Percentiles rank a stretch among this genome's conserved stretches.
Evolutionary conservation across 306 rosid genomes (phyloP).

Genomic region (Trichosanthes cucumerina): DNA sequence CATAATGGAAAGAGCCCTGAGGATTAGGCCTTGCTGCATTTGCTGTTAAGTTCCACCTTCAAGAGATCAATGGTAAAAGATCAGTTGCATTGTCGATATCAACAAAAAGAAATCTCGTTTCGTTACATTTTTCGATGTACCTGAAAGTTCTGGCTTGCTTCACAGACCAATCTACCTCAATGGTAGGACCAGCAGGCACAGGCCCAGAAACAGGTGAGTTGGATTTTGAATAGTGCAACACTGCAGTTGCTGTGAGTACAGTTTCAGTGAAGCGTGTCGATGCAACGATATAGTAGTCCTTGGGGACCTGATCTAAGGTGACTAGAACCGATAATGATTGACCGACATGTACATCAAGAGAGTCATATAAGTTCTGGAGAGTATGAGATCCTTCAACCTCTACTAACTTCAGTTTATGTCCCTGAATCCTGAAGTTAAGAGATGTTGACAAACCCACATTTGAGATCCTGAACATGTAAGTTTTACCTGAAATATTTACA

Average conservation of each 20-base stretch:
- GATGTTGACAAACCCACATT: slow-evolving; percentile 81
- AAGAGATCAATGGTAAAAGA: slow-evolving; percentile 9
- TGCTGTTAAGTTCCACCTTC: slow-evolving; percentile 94
- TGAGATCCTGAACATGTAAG: slow-evolving; percentile 85
- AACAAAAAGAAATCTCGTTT: background rate
- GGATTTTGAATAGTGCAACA: slow-evolving; percentile 71
- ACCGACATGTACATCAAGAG: slow-evolving; percentile 92
- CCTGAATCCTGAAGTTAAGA: slow-evolving; percentile 76
- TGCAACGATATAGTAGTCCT: slow-evolving; percentile 76
- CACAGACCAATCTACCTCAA: slow-evolving; percentile 59
- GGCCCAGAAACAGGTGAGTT: slow-evolving; percentile 53
- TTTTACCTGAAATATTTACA: slow-evolving; percentile 56
- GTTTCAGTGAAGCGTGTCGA: slow-evolving; percentile 63
- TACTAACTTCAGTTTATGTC: slow-evolving; percentile 62
- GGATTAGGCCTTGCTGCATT: slow-evolving; percentile 99
- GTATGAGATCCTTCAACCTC: slow-evolving; percentile 95
- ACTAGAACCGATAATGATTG: slow-evolving; percentile 76
- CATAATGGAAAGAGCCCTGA: slow-evolving; percentile 95
- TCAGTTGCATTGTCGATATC: background rate
- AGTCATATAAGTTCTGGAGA: slow-evolving; percentile 60
- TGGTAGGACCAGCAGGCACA: slow-evolving; percentile 54
- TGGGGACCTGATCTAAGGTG: slow-evolving; percentile 66
- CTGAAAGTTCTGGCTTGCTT: slow-evolving; percentile 83
- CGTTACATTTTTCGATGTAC: slow-evolving; percentile 14
- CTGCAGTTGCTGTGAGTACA: slow-evolving; percentile 51